These are phyloP conservation scores for Epichloe gansuensis DNA, from an alignment of 2,329 filamentous ascomycete genomes.

Conservation along the genomic window DNA sequence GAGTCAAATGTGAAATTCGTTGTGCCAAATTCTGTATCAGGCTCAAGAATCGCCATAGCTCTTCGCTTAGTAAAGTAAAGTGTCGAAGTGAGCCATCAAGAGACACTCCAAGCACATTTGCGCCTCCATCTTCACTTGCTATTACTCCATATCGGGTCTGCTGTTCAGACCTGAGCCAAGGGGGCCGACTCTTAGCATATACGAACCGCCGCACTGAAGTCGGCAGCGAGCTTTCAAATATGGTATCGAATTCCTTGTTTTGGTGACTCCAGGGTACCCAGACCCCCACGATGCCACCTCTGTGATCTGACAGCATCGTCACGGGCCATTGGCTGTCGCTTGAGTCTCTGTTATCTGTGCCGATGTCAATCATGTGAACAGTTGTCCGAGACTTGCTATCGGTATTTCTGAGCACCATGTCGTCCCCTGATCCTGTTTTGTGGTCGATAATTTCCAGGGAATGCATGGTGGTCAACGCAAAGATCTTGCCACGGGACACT, in stretches of 20 bases:
- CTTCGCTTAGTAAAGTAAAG: slow-evolving; percentile 50
- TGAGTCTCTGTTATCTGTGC: slow-evolving; percentile 15
- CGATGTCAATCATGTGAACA: slow-evolving; percentile 34
- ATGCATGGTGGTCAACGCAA: slow-evolving; percentile 39
- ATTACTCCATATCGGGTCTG: slow-evolving; percentile 28
- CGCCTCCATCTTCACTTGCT: slow-evolving; percentile 28
- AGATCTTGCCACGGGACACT: slow-evolving; percentile 33
- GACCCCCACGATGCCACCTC: slow-evolving; percentile 33
- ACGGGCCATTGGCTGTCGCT: slow-evolving; percentile 23
- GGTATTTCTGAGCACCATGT: slow-evolving; percentile 29
- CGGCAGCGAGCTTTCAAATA: slow-evolving; percentile 45
- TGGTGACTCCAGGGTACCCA: slow-evolving; percentile 34
- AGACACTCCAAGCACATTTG: slow-evolving; percentile 49
- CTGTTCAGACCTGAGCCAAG: slow-evolving; percentile 30
- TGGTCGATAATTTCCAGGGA: slow-evolving; percentile 44
- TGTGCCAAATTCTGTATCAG: slow-evolving; percentile 60
- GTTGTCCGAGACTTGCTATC: slow-evolving; percentile 33
- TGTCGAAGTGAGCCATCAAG: slow-evolving; percentile 58
- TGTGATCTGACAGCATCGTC: slow-evolving; percentile 35
- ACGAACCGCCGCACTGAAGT: slow-evolving; percentile 44
- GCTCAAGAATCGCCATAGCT: slow-evolving; percentile 55
- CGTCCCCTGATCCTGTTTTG: slow-evolving; percentile 21
- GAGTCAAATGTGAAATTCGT: slow-evolving; percentile 32
- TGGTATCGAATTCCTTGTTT: slow-evolving; percentile 27
- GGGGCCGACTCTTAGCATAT: slow-evolving; percentile 37